Conservation (phyloP, 768 basidiomycete genomes). For the Leccinum fibrillosum region DNA sequence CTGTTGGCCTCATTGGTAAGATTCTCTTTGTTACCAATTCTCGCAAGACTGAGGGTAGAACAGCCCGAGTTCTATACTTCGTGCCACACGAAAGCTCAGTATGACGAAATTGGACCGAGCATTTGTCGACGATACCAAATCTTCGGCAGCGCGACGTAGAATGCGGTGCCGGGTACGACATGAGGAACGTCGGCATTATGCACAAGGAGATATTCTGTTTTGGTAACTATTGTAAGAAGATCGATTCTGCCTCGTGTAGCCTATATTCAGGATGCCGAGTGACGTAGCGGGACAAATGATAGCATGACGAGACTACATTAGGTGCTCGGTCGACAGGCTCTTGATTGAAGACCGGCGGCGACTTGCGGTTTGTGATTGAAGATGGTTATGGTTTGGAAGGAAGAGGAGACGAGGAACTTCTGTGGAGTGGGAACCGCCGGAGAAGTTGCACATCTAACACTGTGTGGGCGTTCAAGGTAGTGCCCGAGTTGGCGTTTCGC, state of each 20-base stretch:
- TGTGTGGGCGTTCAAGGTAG: background rate
- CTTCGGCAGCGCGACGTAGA: constrained; percentile 81
- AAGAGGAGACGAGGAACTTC: background rate
- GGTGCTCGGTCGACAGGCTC: background rate
- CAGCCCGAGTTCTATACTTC: constrained; percentile 95
- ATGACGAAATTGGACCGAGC: constrained; percentile 89
- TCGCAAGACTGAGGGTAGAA: constrained; percentile 4
- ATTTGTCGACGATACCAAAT: constrained; percentile 93
- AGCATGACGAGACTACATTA: background rate
- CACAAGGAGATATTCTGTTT: background rate
- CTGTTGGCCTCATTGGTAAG: constrained; percentile 87
- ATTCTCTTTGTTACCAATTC: background rate
- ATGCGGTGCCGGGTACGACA: background rate
- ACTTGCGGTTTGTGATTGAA: background rate
- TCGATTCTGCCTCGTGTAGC: background rate
- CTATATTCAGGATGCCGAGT: constrained; percentile 6
- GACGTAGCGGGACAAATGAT: background rate
- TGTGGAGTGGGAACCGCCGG: background rate
- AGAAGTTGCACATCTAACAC: background rate
- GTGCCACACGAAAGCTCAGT: constrained; percentile 92
- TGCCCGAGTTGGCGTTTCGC: background rate
- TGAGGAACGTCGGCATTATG: background rate
- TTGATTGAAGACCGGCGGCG: constrained; percentile 10
- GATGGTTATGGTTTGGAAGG: background rate
- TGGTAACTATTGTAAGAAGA: background rate